Conservation (phyloP, 768 basidiomycete genomes). For the Pleurotus citrinopileatus region DNA sequence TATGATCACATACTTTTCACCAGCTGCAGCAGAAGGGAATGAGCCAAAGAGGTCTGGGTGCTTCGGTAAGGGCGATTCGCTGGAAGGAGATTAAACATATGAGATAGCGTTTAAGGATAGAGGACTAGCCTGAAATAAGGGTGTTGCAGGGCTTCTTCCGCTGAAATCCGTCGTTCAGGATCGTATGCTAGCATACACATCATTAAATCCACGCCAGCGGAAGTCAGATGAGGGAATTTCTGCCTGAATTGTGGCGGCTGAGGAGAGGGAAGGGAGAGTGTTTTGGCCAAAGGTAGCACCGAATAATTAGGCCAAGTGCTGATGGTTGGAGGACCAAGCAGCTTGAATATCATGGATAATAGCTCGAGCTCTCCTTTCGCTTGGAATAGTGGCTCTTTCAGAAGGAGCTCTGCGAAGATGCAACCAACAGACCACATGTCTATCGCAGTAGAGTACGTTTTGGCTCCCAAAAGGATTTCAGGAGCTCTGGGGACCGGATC, state of each 20-base stretch:
- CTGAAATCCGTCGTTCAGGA: constrained; percentile 80
- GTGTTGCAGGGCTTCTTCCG: constrained; percentile 87
- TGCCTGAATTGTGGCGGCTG: constrained; percentile 77
- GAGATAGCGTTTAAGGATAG: constrained; percentile 5
- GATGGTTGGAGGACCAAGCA: constrained; percentile 89
- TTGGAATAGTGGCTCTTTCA: constrained; percentile 96
- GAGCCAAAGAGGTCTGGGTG: constrained; percentile 95
- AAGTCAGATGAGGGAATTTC: constrained; percentile 82
- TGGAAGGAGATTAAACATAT: constrained; percentile 25
- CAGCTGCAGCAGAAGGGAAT: constrained; percentile 94
- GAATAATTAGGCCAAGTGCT: constrained; percentile 85
- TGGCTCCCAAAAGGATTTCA: constrained; percentile 91
- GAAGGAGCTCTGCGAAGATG: constrained; percentile 94
- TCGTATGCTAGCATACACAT: constrained; percentile 85
- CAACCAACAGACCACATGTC: constrained; percentile 99
- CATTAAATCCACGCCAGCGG: constrained; percentile 82
- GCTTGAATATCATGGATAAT: constrained; percentile 89
- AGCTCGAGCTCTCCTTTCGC: constrained; percentile 95
- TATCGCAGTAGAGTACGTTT: constrained; percentile 90
- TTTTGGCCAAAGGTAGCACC: constrained; percentile 77
- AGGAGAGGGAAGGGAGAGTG: constrained; percentile 69
- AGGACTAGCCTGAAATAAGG: constrained; percentile 80
- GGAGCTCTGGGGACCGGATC: constrained; percentile 62
- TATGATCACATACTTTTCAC: constrained; percentile 71
- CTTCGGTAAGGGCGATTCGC: constrained; percentile 93